Base-by-base conservation (phyloP, 306 rosid species). In the Begonia peltatifolia region DNA sequence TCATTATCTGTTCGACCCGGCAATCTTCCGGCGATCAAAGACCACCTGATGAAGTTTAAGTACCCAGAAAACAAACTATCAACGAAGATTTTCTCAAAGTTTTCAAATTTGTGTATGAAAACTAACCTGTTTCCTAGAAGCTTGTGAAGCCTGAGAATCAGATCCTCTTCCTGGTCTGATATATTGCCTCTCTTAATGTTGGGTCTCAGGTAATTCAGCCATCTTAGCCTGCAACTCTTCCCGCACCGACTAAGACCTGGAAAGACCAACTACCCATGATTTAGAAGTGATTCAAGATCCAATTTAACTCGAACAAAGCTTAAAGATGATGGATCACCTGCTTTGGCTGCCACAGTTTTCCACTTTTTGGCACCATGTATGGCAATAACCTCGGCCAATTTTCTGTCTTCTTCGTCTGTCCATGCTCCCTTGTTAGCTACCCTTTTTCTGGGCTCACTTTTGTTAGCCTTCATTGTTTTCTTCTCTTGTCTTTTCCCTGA, bases 1-100 rank as follows among this genome's bases (percentile, higher is more conserved):
- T 81, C 88, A 65, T 81, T 81, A 53, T 81, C 88, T 46, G 88
- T 81, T 63, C 84, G 61, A 7, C 88, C 88, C 0, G 88, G 88
- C 54, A 81, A 59, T 61, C 84, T 58, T 49, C 88, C 88, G 2
- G 88, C 88, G 22, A 81, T 81, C 68, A 81, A 72, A 13, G 88
- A 68, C 88, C 88, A 81, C 81, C 88, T 81, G 17, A 44, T 13
- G 46, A 9, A 52, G 41, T 14, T 43, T 30, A 30, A 30, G 9
- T 20, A 30, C 38, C 9, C 38, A 6, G 38, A 61, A 54, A 41
- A 2, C n/a, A 0, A 30, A 30, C 38, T 30, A 5, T 30, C 9
- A 30, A 30, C 8, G 38, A 14, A 20, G 30, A 48, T 15, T 17
- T 6, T 1, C 6, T 14, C 55, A 22, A 23, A 41, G 50, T 36